Conservation (phyloP, 2,329 filamentous ascomycete genomes). For the Apiospora pterosperma region DNA sequence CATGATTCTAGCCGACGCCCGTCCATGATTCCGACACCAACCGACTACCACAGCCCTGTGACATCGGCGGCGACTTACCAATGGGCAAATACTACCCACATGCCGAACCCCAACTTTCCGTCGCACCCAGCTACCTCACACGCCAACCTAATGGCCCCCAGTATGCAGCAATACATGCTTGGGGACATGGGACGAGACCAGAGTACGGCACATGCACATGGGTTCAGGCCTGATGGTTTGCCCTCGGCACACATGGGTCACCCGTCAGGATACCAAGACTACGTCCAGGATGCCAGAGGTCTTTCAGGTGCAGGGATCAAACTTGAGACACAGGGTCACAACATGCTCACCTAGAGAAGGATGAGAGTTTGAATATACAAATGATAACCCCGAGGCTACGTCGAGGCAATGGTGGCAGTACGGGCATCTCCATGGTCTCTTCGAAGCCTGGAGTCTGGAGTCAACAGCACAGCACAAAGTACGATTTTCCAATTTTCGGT, state of each 20-base stretch:
- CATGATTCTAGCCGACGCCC: conserved; percentile 7
- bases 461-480: not conserved
- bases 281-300: not conserved
- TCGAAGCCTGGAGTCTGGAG: not conserved
- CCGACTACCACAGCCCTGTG: not conserved
- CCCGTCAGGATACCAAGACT: not conserved
- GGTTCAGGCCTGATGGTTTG: not conserved
- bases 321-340: not conserved
- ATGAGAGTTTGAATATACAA: not conserved
- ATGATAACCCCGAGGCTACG: not conserved
- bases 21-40: not conserved
- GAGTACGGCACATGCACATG: not conserved
- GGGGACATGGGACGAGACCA: not conserved
- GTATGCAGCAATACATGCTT: not conserved
- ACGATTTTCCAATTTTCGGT: not conserved
- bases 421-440: not conserved
- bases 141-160: not conserved
- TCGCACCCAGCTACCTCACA: not conserved
- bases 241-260: not conserved
- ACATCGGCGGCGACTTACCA: not conserved
- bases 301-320: not conserved
- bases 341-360: not conserved
- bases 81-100: not conserved
- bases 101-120: not conserved
- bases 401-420: not conserved